A percentile compares a stretch with the other conserved stretches of the same genome.
Evolutionary conservation across 1,139 yeast genomes (phyloP).

Genomic region (Suhomyces bribrorum): DNA sequence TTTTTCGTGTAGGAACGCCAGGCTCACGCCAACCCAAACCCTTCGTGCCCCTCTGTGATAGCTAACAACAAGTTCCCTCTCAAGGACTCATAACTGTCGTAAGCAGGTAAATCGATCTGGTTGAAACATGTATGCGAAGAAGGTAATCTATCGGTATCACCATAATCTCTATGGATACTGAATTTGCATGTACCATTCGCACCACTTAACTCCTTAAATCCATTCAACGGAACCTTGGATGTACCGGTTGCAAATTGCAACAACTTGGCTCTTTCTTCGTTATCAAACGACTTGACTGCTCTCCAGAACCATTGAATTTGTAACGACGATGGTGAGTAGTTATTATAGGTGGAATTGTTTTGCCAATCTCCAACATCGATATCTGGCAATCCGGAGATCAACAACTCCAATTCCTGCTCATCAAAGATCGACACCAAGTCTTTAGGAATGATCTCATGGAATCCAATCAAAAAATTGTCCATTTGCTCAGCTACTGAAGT

Average conservation of each 20-base stretch:
- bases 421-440: conserved; percentile 86
- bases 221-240: conserved; percentile 92
- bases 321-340: conserved; percentile 80
- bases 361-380: conserved; percentile 97
- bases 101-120: conserved; percentile 91
- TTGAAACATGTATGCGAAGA: conserved; percentile 96
- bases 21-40: conserved; percentile 77
- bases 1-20: conserved; percentile 1
- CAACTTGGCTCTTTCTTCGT: conserved; percentile 90
- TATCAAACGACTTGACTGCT: conserved; percentile 92
- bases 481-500: conserved; percentile 86
- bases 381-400: conserved; percentile 94
- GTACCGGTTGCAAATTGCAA: conserved; percentile 98
- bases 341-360: conserved; percentile 76
- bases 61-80: conserved; percentile 82
- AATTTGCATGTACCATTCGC: conserved; percentile 86
- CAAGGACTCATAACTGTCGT: conserved; percentile 82
- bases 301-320: conserved; percentile 99
- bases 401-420: conserved; percentile 90
- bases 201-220: conserved; percentile 88
- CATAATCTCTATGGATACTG: conserved; percentile 88
- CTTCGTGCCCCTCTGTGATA: conserved; percentile 93
- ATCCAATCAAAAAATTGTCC: conserved; percentile 82
- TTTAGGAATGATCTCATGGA: conserved; percentile 89
- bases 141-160: conserved; percentile 82